These are phyloP conservation scores for Annulohypoxylon maeteangense DNA, from an alignment of 495 filamentous ascomycete species.

Conservation along the genomic window DNA sequence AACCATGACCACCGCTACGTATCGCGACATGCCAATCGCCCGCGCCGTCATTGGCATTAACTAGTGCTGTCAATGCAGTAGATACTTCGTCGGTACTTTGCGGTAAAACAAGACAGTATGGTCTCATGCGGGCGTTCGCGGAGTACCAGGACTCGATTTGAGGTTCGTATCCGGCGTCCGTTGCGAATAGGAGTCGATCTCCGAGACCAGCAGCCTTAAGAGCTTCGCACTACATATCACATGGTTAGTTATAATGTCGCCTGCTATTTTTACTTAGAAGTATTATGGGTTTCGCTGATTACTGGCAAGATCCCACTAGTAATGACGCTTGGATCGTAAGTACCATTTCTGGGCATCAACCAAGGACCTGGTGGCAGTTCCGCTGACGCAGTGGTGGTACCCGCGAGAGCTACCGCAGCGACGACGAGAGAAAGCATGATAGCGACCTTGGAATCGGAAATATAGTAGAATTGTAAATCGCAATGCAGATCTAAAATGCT, in stretches of 20 bases:
- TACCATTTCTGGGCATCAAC: slow-evolving; percentile 9
- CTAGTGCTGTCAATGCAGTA: slow-evolving; percentile 45
- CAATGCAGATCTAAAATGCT: background rate
- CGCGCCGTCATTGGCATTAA: slow-evolving; percentile 45
- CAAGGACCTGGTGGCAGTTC: background rate
- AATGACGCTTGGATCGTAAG: background rate
- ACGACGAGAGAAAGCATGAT: background rate
- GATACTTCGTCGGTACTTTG: slow-evolving; percentile 51
- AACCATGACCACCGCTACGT: slow-evolving; percentile 60
- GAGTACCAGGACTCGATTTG: slow-evolving; percentile 56
- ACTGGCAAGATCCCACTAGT: slow-evolving; percentile 22
- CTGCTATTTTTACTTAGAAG: background rate
- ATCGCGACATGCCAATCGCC: slow-evolving; percentile 58
- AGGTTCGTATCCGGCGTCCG: slow-evolving; percentile 37
- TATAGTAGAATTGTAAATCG: background rate
- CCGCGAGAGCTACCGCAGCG: background rate
- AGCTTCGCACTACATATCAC: slow-evolving; percentile 39
- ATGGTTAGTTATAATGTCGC: background rate
- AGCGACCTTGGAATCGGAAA: too few relatives aligned
- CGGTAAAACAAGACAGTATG: slow-evolving; percentile 55
- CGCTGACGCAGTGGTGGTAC: slow-evolving; percentile 2
- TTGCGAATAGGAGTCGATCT: slow-evolving; percentile 38
- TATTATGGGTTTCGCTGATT: background rate
- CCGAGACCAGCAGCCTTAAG: slow-evolving; percentile 37
- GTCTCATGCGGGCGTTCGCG: slow-evolving; percentile 49